Evolutionary conservation across 495 filamentous ascomycete genomes (phyloP), one percentile per base, ranked within the genome.

Genomic region (Jackrogersella minutella): DNA sequence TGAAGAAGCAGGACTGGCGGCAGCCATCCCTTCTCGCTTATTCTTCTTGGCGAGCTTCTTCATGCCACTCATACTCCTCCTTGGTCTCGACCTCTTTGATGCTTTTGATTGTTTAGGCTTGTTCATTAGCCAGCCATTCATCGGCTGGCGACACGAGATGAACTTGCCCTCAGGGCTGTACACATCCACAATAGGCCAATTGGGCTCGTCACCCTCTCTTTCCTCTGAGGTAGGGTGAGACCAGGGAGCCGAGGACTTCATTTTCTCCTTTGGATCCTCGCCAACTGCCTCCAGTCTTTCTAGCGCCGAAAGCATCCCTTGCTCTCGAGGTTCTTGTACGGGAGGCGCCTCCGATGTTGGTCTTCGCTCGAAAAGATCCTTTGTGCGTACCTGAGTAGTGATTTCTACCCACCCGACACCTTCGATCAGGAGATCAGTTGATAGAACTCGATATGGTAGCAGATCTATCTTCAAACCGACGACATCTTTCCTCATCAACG

Each of bases 401-500:
- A 99, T 75, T 74, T 99, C 95, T 6, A 99, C 83, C 94, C 96
- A 99, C 2, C 95, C 95, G 37, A 88, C 87, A 16, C 94, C 91
- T 68, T 97, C 93, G 33, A 99, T 87, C 6, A 99, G 78, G 34
- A 99, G 86, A 73, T 99, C 95, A 0, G 89, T 83, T 5, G 87
- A 83, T 53, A 93, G 80, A 2, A 97, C 86, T 8, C 81, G 83
- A 73, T 94, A 99, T 2, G 93, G 93, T 34, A 98, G 77, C 19
- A 66, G 62, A 0, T 88, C 80, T 6, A 84, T 77, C 19, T 81
- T 84, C 24, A 91, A 73, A 22, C 81, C 81, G 30, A 80, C 80
- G 1, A 82, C 87, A 30, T 76, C 73, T 46, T 74, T 78, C 10
- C 74, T 65, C 3, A 82, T 87, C 2, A 93, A 71, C 5, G 85